These are phyloP conservation scores for Nemania serpens DNA, from an alignment of 2,329 filamentous ascomycete species.

Conservation along the genomic window DNA sequence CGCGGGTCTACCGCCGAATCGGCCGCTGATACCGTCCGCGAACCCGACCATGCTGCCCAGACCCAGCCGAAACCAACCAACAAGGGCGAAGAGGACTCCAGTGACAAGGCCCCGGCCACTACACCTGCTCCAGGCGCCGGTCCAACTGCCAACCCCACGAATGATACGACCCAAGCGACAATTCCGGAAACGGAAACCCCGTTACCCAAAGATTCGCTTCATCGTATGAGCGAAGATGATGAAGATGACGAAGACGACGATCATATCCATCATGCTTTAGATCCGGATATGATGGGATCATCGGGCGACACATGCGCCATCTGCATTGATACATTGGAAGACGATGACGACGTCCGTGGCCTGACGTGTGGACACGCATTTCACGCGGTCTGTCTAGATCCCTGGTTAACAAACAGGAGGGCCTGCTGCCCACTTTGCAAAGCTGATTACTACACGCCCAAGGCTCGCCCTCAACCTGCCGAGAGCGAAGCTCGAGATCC, in stretches of 20 bases:
- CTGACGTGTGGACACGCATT: constrained; percentile 97
- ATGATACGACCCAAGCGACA: constrained; percentile 24
- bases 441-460: constrained; percentile 94
- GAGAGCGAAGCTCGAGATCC: constrained; percentile 46
- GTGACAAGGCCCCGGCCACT: constrained; percentile 33
- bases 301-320: constrained; percentile 95
- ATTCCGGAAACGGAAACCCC: constrained; percentile 29
- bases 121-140: constrained; percentile 26
- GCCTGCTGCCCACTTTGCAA: constrained; percentile 98
- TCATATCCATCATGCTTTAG: constrained; percentile 80
- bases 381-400: constrained; percentile 93
- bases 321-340: constrained; percentile 90
- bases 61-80: constrained; percentile 28
- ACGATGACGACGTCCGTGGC: constrained; percentile 93
- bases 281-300: constrained; percentile 77
- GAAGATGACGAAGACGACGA: constrained; percentile 78
- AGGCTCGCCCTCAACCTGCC: constrained; percentile 68
- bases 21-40: constrained; percentile 39
- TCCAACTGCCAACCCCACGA: neutral
- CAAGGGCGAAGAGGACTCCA: constrained; percentile 38
- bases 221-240: constrained; percentile 49
- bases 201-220: constrained; percentile 32
- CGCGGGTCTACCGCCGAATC: constrained; percentile 50
- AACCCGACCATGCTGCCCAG: constrained; percentile 1
- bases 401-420: constrained; percentile 91